phyloP scores from a whole-genome alignment of 1,139 yeast species.

The Yamadazyma oceani region DNA sequence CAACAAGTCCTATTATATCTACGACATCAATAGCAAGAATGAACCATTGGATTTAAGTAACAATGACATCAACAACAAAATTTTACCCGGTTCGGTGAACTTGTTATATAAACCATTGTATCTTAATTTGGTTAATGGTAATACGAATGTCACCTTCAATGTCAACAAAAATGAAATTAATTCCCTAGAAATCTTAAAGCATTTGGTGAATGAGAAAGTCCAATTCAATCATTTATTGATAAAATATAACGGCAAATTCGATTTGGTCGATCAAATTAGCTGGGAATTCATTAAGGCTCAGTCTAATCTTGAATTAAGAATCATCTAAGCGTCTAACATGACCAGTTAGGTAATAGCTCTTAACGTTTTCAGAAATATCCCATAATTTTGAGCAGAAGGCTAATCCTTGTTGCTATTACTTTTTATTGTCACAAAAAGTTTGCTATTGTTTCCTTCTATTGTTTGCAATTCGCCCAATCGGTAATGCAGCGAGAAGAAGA shows the following conservation, averaged over 20 bases:
- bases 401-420: too few relatives aligned
- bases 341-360: too few relatives aligned
- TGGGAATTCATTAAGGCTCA: constrained; percentile 23
- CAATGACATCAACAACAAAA: constrained; percentile 23
- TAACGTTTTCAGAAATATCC: too few relatives aligned
- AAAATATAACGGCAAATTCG: constrained; percentile 24
- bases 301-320: constrained; percentile 1
- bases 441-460: too few relatives aligned
- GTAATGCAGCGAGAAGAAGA: too few relatives aligned
- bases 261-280: constrained; percentile 27
- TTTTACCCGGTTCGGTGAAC: constrained; percentile 27
- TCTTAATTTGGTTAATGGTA: constrained; percentile 30
- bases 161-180: constrained; percentile 26
- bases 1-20: constrained; percentile 8
- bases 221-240: constrained; percentile 29
- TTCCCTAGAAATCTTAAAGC: constrained; percentile 29
- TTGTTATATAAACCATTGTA: constrained; percentile 22
- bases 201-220: constrained; percentile 25
- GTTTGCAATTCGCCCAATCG: too few relatives aligned
- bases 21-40: constrained; percentile 7
- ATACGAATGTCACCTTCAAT: constrained; percentile 30
- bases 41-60: constrained; percentile 9
- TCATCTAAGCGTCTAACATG: too few relatives aligned
- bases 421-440: too few relatives aligned
- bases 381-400: too few relatives aligned